Base-by-base conservation (phyloP, 2,329 filamentous ascomycete genomes). In the Clarireedia paspali region DNA sequence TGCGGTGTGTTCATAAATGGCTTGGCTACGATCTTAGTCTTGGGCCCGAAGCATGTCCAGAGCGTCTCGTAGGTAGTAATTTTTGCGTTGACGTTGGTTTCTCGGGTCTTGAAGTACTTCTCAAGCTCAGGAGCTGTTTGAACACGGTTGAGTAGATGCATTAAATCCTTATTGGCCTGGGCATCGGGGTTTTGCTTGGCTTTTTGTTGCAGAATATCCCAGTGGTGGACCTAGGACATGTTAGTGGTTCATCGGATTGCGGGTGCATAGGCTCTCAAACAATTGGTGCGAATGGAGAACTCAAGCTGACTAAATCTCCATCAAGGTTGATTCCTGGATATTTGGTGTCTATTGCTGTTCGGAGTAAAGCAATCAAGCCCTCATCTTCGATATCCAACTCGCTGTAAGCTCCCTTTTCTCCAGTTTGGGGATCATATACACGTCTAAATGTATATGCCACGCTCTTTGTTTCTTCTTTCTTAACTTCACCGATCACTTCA, bases 61-160 rank as follows among this genome's bases (percentile, higher is more conserved):
- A 34, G 30, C 12, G 30, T 34, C 30, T 34, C 30, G 30, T 12
- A 34, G 3, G 30, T 34, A 12, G 30, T 34, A 34, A 34, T 34
- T 66, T 14, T 7, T 50, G 14, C 44, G 62, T 50, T 55, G 62
- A 69, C 54, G 56, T 54, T 50, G 1, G 50, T 46, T 15, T 50
- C 46, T 20, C 56, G 27, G 3, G 50, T 54, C 23, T 57, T 53
- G 56, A 57, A 57, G 20, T 57, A 57, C 17, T 50, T 50, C 17
- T 57, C 56, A 12, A 57, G 46, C 17, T 57, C 56, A 10, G 44
- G 15, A 30, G 44, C 26, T 7, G 36, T 17, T 30, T 26, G 10
- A 17, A 57, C 26, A 6, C 24, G n/a, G 6, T 57, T 46, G 10
- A 57, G 50, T 2, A 57, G 50, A 12, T 45, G 24, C n/a, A 17